A percentile compares a stretch with the other conserved stretches of the same genome.
Evolutionary conservation across 257 asterid genomes (phyloP).

Genomic region (Solanum chiquidenum): DNA sequence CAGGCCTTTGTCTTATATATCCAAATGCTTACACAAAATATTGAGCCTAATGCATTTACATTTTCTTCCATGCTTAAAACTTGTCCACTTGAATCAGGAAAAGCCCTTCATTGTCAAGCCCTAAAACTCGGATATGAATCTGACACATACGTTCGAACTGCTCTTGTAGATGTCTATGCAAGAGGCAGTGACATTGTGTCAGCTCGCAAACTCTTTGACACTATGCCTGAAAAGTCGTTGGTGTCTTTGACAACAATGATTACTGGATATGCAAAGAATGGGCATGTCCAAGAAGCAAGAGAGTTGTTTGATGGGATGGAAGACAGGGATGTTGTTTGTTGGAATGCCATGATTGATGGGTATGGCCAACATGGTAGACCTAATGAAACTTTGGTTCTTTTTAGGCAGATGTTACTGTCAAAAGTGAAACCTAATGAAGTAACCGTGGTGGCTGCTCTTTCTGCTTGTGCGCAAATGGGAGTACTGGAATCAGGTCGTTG

Average conservation of each 20-base stretch:
- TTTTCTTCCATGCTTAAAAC: constrained; percentile 14
- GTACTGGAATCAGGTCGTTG: constrained; percentile 20
- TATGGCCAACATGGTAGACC: constrained; percentile 19
- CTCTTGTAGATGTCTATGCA: constrained; percentile 17
- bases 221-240: constrained; percentile 18
- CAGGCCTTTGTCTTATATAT: constrained; percentile 9
- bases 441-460: constrained; percentile 16
- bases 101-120: constrained; percentile 15
- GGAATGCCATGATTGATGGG: constrained; percentile 32
- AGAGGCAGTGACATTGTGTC: constrained; percentile 7
- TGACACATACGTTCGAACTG: constrained; percentile 19
- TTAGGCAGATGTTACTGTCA: constrained; percentile 12
- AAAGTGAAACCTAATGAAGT: constrained; percentile 17
- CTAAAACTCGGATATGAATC: constrained; percentile 13
- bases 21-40: constrained; percentile 4
- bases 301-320: constrained; percentile 15
- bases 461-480: constrained; percentile 24
- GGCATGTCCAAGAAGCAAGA: constrained; percentile 18
- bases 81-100: constrained; percentile 7
- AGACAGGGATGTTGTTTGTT: constrained; percentile 18
- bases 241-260: constrained; percentile 20
- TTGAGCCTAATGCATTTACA: constrained; percentile 16
- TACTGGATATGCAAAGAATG: constrained; percentile 21
- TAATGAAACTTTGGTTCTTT: constrained; percentile 16
- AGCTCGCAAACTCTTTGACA: constrained; percentile 19